Conservation (phyloP, 441 rosid species). For the Eugenia klotzschiana region DNA sequence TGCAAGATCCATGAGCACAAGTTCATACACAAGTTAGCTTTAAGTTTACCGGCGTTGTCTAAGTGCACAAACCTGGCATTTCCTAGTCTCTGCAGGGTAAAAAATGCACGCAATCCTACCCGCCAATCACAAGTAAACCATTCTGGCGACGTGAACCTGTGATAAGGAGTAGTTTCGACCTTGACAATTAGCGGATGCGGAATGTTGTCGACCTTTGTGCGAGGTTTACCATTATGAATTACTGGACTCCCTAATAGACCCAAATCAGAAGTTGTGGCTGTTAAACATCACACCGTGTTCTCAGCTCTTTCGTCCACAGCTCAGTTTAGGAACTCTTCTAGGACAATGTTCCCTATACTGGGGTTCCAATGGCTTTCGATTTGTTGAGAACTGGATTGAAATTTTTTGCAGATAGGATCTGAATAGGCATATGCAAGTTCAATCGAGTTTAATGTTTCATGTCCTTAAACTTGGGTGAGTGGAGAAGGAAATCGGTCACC, state of each 20-base stretch:
- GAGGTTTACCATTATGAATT: not conserved
- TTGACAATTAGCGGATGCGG: not conserved
- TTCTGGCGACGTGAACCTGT: not conserved
- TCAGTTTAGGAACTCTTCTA: not conserved
- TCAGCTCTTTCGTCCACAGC: not conserved
- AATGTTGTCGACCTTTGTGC: not conserved
- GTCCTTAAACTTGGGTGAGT: not conserved
- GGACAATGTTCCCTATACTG: not conserved
- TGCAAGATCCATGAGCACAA: not conserved
- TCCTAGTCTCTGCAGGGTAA: not conserved
- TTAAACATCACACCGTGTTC: not conserved
- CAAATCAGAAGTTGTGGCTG: not conserved
- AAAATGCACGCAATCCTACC: not conserved
- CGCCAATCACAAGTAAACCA: not conserved
- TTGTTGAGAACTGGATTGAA: not conserved
- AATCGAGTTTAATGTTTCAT: not conserved
- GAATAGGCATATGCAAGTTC: not conserved
- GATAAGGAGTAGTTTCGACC: not conserved
- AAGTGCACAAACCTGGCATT: not conserved
- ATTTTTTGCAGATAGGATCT: not conserved
- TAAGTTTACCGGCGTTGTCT: not conserved
- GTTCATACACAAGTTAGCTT: not conserved
- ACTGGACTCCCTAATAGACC: not conserved
- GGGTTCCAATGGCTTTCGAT: not conserved
- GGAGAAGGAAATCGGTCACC: not conserved